Base-by-base conservation (phyloP, 2,329 filamentous ascomycete species). In the Cercospora citrullina region DNA sequence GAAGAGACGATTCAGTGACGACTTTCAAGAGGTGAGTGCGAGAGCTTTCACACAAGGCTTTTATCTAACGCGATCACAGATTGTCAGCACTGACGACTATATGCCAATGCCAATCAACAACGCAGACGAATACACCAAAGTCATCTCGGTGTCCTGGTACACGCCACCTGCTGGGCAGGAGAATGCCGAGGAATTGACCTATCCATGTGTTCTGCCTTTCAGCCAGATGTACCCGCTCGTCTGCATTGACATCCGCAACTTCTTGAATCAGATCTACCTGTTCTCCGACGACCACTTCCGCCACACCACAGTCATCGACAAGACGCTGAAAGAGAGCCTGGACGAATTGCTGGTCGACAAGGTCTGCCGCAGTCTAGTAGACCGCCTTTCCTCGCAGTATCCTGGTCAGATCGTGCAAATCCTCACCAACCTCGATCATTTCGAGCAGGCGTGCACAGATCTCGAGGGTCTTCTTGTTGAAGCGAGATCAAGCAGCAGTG, bases 71-170 rank as follows among this genome's bases (percentile, higher is more conserved):
- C 16, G 9, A 7, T 30, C 31, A 67, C 51, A 86, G 82, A 90
- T 91, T 73, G 87, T 91, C 26, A 85, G 92, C n/a, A 97, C 93
- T 0, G 95, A 99, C 78, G 95, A 99, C 80, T 99, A 99, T 80
- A 99, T 99, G 94, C 96, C 95, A 2, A 98, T 99, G 95, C 92
- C 93, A 1, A 96, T 98, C 78, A 92, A 93, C 75, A 93, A 91
- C 21, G 81, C 86, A 16, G 94, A 97, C 74, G 94, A 98, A 76
- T 98, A 96, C 77, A 92, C 96, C 75, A 97, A 97, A 76, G 94
- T 99, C 39, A 88, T 97, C 71, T 95, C 93, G 69, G 93, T 98
- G 68, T 96, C 91, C 81, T 99, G 94, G 94, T 98, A 97, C 79
- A 90, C 87, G 0, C 94, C 94, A 53, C 76, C 77, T 9, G 64